These are phyloP conservation scores for Leishmania tarentolae DNA, from an alignment of 208 protist genomes.

Conservation along the genomic window DNA sequence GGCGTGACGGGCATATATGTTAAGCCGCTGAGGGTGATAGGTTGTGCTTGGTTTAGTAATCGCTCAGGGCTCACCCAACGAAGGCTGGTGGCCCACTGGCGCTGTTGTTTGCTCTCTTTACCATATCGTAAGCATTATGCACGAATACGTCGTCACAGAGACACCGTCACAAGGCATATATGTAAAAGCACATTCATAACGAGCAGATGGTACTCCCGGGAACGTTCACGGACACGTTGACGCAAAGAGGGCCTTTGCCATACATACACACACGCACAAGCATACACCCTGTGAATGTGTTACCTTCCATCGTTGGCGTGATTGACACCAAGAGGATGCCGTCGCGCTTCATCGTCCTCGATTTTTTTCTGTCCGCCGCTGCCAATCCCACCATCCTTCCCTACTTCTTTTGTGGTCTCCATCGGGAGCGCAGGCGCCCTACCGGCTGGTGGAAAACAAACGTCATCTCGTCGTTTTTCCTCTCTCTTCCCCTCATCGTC, in stretches of 20 bases:
- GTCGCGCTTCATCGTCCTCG: background rate
- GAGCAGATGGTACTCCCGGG: background rate
- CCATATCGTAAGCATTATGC: no score
- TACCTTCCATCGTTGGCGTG: no score
- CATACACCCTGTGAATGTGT: background rate
- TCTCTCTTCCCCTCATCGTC: background rate
- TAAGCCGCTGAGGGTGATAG: background rate
- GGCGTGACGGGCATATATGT: no score
- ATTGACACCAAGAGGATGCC: background rate
- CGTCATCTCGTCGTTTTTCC: background rate
- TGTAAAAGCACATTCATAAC: background rate
- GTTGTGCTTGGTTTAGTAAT: background rate
- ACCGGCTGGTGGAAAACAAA: background rate
- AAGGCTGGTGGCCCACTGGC: background rate
- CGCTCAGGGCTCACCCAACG: background rate
- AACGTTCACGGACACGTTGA: background rate
- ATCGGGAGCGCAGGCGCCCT: background rate
- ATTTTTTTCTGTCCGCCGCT: background rate
- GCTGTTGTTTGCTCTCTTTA: background rate
- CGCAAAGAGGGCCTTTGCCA: background rate
- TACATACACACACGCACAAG: background rate
- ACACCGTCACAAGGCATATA: background rate
- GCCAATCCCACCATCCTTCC: background rate
- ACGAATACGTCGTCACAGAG: background rate
- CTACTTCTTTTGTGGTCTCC: background rate